A percentile compares a stretch with the other conserved stretches of the same genome.
phyloP scores from a whole-genome alignment of 78 protist species.

The Dictyostelium brefeldianum region DNA sequence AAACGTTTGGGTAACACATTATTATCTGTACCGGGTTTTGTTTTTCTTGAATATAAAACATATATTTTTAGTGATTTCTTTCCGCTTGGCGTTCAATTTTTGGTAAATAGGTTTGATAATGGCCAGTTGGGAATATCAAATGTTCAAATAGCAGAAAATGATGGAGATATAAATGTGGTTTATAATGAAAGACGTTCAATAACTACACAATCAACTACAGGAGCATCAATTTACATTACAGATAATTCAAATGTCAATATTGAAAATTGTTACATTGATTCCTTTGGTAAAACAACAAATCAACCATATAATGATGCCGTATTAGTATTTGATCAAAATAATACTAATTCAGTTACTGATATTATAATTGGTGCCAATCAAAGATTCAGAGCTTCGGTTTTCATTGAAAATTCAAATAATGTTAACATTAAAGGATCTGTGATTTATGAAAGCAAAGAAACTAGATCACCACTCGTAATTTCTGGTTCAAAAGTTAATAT shows the following conservation, averaged over 20 bases:
- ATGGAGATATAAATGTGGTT: too few relatives aligned
- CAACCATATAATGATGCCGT: background rate
- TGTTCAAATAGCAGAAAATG: too few relatives aligned
- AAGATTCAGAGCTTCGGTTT: background rate
- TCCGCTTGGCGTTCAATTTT: too few relatives aligned
- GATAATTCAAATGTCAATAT: background rate
- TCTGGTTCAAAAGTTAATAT: background rate
- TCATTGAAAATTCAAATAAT: too few relatives aligned
- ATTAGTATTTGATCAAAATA: background rate
- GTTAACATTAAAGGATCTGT: background rate
- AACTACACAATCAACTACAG: background rate
- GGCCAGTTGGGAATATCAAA: too few relatives aligned
- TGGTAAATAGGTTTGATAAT: too few relatives aligned
- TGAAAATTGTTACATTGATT: too few relatives aligned
- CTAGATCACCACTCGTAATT: background rate
- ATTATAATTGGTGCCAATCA: background rate
- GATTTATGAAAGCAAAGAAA: background rate
- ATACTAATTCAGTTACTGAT: background rate
- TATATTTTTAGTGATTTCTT: too few relatives aligned
- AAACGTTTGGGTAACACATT: too few relatives aligned
- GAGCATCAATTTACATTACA: background rate
- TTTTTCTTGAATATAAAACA: too few relatives aligned
- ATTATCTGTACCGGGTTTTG: too few relatives aligned
- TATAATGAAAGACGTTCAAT: too few relatives aligned
- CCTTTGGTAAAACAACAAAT: background rate